Conservation (phyloP, 805 yeast species). For the Jamesozyma gamospora region DNA sequence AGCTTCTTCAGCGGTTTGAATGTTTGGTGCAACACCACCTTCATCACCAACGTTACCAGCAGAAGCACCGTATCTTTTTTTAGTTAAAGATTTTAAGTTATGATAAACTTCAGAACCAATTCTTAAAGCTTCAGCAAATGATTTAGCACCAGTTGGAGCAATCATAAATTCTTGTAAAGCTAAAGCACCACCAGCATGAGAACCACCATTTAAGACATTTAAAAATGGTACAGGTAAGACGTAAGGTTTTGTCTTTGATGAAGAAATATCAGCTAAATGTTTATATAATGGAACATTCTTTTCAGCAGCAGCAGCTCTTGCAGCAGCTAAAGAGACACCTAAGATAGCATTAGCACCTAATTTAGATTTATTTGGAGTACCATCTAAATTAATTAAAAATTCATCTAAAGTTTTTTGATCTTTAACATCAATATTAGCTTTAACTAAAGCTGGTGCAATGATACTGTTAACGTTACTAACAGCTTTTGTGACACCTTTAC, state of each 20-base stretch:
- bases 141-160: slow-evolving; percentile 82
- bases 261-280: slow-evolving; percentile 75
- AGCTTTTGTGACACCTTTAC: slow-evolving; percentile 97
- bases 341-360: slow-evolving; percentile 97
- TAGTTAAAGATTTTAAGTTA: slow-evolving; percentile 80
- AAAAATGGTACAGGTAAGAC: slow-evolving; percentile 98
- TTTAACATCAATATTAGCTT: slow-evolving; percentile 69
- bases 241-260: slow-evolving; percentile 60
- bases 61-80: slow-evolving; percentile 88
- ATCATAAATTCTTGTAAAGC: slow-evolving; percentile 99
- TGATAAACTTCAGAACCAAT: slow-evolving; percentile 97
- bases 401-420: slow-evolving; percentile 82
- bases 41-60: slow-evolving; percentile 99
- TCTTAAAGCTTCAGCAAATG: slow-evolving; percentile 92
- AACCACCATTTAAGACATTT: slow-evolving; percentile 98
- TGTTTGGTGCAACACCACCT: slow-evolving; percentile 99
- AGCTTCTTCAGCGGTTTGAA: slow-evolving; percentile 91
- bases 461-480: slow-evolving; percentile 89
- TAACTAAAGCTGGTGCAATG: slow-evolving; percentile 87
- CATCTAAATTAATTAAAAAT: slow-evolving; percentile 79
- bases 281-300: slow-evolving; percentile 85
- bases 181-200: slow-evolving; percentile 98
- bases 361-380: slow-evolving; percentile 93
- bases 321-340: slow-evolving; percentile 94
- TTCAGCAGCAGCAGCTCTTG: slow-evolving; percentile 97